phyloP scores from a whole-genome alignment of 1,284 basidiomycete genomes.

The Papiliotrema nemorosa region DNA sequence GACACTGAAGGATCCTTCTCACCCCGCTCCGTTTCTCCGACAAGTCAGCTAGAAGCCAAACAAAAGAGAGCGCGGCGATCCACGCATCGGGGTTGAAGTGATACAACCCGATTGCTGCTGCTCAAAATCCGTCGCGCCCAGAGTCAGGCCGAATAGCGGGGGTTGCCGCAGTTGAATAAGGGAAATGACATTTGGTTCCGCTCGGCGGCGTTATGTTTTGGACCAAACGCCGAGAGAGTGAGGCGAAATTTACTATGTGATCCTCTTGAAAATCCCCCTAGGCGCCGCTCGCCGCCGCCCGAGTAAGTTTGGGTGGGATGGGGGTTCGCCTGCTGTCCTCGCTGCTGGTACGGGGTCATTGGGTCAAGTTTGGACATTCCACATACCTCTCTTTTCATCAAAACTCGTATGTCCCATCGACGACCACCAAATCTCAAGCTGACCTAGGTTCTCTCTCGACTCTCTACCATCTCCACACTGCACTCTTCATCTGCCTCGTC shows the following conservation, averaged over 20 bases:
- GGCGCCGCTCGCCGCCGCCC: too few species aligned
- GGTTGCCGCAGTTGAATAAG: too few species aligned
- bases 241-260: constrained; percentile 18
- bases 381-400: neutral
- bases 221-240: constrained; percentile 12
- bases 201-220: neutral
- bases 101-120: neutral
- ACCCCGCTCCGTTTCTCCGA: constrained; percentile 41
- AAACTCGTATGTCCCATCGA: constrained; percentile 4
- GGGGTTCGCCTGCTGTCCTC: neutral
- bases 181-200: constrained; percentile 1
- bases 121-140: too few species aligned
- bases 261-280: too few species aligned
- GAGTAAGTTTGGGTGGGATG: too few species aligned
- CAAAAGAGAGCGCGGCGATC: constrained; percentile 18
- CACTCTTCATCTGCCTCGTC: neutral
- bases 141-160: too few species aligned
- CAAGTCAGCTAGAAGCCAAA: constrained; percentile 5
- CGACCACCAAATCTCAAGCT: neutral
- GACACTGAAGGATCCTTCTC: constrained; percentile 9
- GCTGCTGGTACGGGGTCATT: too few species aligned
- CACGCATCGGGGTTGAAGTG: constrained; percentile 26
- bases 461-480: neutral
- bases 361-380: neutral
- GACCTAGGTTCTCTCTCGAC: neutral